Percentiles rank a stretch among this genome's conserved stretches.
Evolutionary conservation across 83 land plant species (phyloP).

Genomic region (Picea engelmannii): DNA sequence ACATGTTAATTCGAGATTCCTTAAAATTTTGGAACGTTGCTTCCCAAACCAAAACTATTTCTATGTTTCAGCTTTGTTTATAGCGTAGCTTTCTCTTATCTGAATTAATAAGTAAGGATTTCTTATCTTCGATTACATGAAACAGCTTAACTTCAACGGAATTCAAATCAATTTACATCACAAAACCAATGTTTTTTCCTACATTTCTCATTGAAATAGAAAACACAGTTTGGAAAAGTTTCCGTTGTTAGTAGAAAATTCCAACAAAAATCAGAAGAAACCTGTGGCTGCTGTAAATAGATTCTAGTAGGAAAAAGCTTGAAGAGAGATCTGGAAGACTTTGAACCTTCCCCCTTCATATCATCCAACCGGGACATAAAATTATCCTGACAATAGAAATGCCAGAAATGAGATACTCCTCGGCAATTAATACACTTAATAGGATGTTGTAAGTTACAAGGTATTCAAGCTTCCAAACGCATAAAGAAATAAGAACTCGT

Average conservation of each 20-base stretch:
- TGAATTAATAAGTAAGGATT: neutral
- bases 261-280: conserved; percentile 6
- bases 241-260: neutral
- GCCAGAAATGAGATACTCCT: neutral
- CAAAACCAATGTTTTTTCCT: neutral
- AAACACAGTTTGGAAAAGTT: neutral
- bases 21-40: no score
- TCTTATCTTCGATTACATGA: neutral
- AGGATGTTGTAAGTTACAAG: neutral
- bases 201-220: neutral
- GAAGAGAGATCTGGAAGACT: conserved; percentile 41
- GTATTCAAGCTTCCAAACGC: neutral
- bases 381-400: conserved; percentile 36
- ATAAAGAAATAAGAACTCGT: conserved; percentile 6
- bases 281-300: conserved; percentile 49
- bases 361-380: conserved; percentile 46
- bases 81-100: no score
- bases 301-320: conserved; percentile 52
- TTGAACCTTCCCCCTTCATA: conserved; percentile 45
- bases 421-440: neutral
- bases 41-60: no score
- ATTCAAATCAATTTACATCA: neutral
- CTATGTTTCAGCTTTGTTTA: no score
- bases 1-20: no score
- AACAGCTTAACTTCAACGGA: neutral